Percentiles rank a stretch among this genome's conserved stretches.
Evolutionary conservation across 805 yeast species (phyloP).

Genomic region (Lachancea sp.): DNA sequence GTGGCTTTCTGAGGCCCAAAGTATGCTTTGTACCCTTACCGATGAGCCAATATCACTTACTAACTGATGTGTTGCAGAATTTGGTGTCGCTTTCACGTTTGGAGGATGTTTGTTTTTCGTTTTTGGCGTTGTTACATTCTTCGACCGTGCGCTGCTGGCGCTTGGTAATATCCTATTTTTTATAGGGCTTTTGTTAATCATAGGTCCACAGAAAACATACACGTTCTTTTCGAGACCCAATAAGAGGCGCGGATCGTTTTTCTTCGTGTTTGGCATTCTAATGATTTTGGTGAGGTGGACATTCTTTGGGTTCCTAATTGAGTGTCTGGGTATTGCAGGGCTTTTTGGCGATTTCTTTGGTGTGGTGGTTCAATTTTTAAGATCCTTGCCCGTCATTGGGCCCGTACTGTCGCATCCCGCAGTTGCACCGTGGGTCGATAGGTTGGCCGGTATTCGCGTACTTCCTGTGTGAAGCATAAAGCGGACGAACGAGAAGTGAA

Average conservation of each 20-base stretch:
- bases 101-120: constrained; percentile 71
- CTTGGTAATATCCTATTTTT: constrained; percentile 77
- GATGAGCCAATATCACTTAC: neutral
- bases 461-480: constrained; percentile 54
- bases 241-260: constrained; percentile 79
- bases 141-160: constrained; percentile 83
- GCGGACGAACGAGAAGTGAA: too few species aligned
- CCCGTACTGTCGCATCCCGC: constrained; percentile 74
- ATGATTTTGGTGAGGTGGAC: constrained; percentile 71
- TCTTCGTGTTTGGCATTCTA: constrained; percentile 68
- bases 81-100: constrained; percentile 89
- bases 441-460: constrained; percentile 59
- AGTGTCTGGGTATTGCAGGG: constrained; percentile 82
- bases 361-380: constrained; percentile 75
- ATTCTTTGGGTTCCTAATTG: constrained; percentile 78
- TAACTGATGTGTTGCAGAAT: constrained; percentile 42
- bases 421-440: constrained; percentile 69
- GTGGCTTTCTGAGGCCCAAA: constrained; percentile 73
- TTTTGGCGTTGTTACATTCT: constrained; percentile 77
- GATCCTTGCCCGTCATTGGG: constrained; percentile 85
- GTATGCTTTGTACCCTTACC: constrained; percentile 40
- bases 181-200: constrained; percentile 77
- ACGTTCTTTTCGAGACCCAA: constrained; percentile 80
- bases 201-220: constrained; percentile 80
- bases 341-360: constrained; percentile 92